Evolutionary conservation across 164 flowering plant genomes (phyloP), one percentile per base, ranked within the genome.

Genomic region (Magnolia kwangsiensis): DNA sequence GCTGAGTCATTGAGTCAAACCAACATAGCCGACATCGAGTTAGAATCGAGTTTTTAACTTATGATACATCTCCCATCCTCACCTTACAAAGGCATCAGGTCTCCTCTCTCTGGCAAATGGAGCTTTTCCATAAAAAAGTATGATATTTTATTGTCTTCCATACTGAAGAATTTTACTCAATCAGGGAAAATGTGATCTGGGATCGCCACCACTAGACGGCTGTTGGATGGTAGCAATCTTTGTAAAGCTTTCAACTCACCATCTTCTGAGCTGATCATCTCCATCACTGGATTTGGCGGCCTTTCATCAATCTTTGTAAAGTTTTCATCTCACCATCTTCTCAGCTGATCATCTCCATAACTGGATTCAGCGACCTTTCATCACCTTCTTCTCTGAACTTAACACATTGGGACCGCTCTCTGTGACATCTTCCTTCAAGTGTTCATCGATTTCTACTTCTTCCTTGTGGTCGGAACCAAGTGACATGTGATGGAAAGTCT

Each of bases 401-500:
- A 50, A 72, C 10, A 76, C 50, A 6, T 73, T 8, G 50, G 20
- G 81, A 80, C 72, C 81, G 55, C 37, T 73, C 73, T 49, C 55
- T 6, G 75, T 45, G 37, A 81, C 51, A 31, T 77, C 70, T 65
- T 84, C 76, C 74, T 84, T 85, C 0, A 84, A 63, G 16, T 76
- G 78, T 81, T 89, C 83, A 72, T 88, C 87, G 19, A 86, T 82
- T 73, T 85, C 80, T 64, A 83, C 58, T 71, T 81, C 85, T 78
- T 85, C 81, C 63, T 75, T 51, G 11, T 78, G 83, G 8, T 79
- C 84, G 10, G 90, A 77, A 61, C 83, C 78, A 6, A 74, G 79
- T 2, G 86, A 74, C 67, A 72, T 78, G 4, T 80, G 89, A 37
- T 90, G 97, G 67, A 94, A 79, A 8, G 80, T 91, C 77, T 93